Evolutionary conservation across 495 filamentous ascomycete genomes (phyloP).

Genomic region (Penicillium soppii): DNA sequence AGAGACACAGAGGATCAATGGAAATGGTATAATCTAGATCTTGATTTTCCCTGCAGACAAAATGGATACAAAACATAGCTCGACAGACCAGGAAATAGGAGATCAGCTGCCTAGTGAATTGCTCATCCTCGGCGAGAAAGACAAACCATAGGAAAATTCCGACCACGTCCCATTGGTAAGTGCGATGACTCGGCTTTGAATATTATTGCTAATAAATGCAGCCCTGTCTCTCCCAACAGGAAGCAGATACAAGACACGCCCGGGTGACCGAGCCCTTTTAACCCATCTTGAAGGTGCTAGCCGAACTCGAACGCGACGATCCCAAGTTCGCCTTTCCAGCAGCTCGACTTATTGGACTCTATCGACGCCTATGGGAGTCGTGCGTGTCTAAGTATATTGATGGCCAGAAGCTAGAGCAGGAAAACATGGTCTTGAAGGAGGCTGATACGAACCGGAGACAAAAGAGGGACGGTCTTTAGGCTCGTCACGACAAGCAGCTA

Average conservation of each 20-base stretch:
- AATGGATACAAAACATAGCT: not conserved
- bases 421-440: not conserved
- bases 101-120: conserved; percentile 1
- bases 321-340: conserved; percentile 2
- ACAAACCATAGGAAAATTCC: not conserved
- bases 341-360: conserved; percentile 1
- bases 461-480: conserved; percentile 7
- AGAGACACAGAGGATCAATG: not conserved
- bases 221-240: not conserved
- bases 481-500: conserved; percentile 9
- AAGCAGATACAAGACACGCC: conserved; percentile 1
- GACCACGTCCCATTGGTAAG: conserved; percentile 3
- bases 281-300: not conserved
- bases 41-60: not conserved
- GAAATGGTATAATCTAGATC: not conserved
- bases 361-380: conserved; percentile 2
- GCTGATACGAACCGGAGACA: not conserved
- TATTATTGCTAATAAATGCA: not conserved
- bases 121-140: not conserved
- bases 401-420: not conserved
- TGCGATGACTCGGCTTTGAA: not conserved
- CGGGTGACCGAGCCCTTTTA: not conserved
- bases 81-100: not conserved
- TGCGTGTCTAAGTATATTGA: not conserved
- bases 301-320: conserved; percentile 1